Base-by-base conservation (phyloP, 2,329 filamentous ascomycete genomes). In the Salinomyces thailandicus region DNA sequence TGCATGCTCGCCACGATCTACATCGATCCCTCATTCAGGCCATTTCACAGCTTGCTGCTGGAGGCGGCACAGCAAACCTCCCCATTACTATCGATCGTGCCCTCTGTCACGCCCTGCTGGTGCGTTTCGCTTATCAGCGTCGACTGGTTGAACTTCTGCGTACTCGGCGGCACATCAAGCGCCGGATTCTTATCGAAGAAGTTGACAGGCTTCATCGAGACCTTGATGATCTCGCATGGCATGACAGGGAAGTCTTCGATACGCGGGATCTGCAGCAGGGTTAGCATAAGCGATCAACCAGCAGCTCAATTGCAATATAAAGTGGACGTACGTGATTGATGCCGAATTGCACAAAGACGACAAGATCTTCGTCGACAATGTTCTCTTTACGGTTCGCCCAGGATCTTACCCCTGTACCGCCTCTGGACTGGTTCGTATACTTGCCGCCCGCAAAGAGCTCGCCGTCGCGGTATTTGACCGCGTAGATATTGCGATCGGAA, bases 101-200 rank as follows among this genome's bases (percentile, higher is more conserved):
- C 59, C 42, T 58, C 58, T 3, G 54, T 41, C 8, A 41, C 37
- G 14, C 48, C 46, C 38, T 61, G 58, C 22, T 51, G 44, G 38
- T 61, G 57, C 37, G 41, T 36, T 38, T 55, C 51, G 24, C 45
- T 47, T 18, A 58, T 26, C 31, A 58, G 33, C 2, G 53, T 57
- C 29, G 52, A 57, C 54, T 63, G 58, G 40, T 71, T 71, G 40
- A 68, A 63, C 17, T 51, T 53, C 51, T 71, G 68, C 41, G 63
- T 63, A 38, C 64, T 63, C 8, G 46, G 47, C 20, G 73, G 72
- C 5, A 77, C 73, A 62, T 75, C 73, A 4, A 76, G 53, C 13
- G 70, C 72, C 2, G 73, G 73, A 36, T 77, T 77, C 56, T 64
- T 68, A 20, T 65, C 60, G 43, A 75, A 75, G 60, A 77, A 77